Evolutionary conservation across 208 protist species (phyloP).

Genomic region (Leishmania gerbilli): DNA sequence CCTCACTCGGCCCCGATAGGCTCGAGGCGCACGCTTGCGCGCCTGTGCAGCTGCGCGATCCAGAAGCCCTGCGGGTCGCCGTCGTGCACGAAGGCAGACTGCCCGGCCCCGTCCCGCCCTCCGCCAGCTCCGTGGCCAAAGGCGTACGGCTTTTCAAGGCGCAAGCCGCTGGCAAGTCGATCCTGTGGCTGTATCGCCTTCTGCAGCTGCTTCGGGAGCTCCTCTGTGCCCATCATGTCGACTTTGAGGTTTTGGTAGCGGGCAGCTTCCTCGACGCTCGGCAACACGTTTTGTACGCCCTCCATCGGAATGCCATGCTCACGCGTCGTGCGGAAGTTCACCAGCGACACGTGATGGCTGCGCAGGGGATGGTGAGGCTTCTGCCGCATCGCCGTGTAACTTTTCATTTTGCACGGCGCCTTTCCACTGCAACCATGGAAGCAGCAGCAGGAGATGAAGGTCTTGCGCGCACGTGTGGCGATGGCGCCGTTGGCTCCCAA

Average conservation of each 20-base stretch:
- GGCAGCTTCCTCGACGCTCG: conserved; percentile 22
- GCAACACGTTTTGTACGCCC: conserved; percentile 10
- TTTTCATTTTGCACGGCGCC: conserved; percentile 20
- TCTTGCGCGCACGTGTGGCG: conserved; percentile 2
- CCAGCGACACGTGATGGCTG: conserved; percentile 58
- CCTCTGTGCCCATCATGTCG: conserved; percentile 13
- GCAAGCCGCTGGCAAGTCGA: conserved; percentile 15
- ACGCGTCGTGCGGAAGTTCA: conserved; percentile 46
- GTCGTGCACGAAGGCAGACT: conserved; percentile 29
- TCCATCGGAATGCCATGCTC: conserved; percentile 5
- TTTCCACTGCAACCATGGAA: conserved; percentile 13
- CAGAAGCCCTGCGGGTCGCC: conserved; percentile 41
- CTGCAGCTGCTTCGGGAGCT: conserved; percentile 10
- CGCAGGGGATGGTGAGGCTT: conserved; percentile 38
- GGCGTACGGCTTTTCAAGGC: conserved; percentile 29
- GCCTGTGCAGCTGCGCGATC: conserved; percentile 34
- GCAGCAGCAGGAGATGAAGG: conserved; percentile 3
- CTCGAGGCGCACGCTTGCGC: conserved; percentile 34
- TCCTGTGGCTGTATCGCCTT: conserved; percentile 14
- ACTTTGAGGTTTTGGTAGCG: conserved; percentile 6
- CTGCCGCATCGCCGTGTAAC: conserved; percentile 35
- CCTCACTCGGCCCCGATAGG: conserved; percentile 26
- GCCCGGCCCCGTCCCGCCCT: conserved; percentile 21
- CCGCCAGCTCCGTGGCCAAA: conserved; percentile 24
- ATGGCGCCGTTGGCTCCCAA: background rate